phyloP scores from a whole-genome alignment of 2,329 filamentous ascomycete genomes.

The Periconia sp. region DNA sequence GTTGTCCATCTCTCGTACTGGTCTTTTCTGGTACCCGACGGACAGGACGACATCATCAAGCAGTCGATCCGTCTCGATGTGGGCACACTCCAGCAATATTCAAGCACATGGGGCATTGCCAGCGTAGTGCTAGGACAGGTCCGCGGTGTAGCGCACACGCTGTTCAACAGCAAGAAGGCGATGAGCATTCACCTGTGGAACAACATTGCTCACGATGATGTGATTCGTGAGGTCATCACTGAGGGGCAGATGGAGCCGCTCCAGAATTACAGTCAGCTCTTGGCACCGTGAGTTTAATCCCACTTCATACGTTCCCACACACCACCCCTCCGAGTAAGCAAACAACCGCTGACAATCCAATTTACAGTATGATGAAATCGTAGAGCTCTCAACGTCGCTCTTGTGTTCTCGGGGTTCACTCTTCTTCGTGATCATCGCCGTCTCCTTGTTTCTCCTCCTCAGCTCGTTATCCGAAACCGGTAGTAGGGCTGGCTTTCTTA shows the following conservation, averaged over 20 bases:
- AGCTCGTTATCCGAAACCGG: too few species aligned
- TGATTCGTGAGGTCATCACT: constrained; percentile 38
- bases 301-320: neutral
- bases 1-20: constrained; percentile 66
- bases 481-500: too few species aligned
- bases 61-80: constrained; percentile 79
- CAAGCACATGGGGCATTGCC: constrained; percentile 72
- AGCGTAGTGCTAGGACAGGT: constrained; percentile 71
- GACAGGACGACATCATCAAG: constrained; percentile 66
- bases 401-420: too few species aligned
- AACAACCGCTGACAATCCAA: neutral
- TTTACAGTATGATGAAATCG: constrained; percentile 35
- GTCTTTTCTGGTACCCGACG: constrained; percentile 54
- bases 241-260: constrained; percentile 32
- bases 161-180: constrained; percentile 52
- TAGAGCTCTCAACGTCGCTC: too few species aligned
- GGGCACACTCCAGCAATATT: constrained; percentile 69
- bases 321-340: neutral
- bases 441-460: neutral
- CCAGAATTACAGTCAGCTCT: constrained; percentile 38
- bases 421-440: neutral
- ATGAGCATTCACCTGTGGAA: constrained; percentile 44
- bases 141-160: constrained; percentile 75
- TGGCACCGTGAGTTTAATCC: constrained; percentile 36
- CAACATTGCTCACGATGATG: constrained; percentile 36